Evolutionary conservation across 2,329 filamentous ascomycete genomes (phyloP), one percentile per base, ranked within the genome.

Genomic region (Penicillium sp.): DNA sequence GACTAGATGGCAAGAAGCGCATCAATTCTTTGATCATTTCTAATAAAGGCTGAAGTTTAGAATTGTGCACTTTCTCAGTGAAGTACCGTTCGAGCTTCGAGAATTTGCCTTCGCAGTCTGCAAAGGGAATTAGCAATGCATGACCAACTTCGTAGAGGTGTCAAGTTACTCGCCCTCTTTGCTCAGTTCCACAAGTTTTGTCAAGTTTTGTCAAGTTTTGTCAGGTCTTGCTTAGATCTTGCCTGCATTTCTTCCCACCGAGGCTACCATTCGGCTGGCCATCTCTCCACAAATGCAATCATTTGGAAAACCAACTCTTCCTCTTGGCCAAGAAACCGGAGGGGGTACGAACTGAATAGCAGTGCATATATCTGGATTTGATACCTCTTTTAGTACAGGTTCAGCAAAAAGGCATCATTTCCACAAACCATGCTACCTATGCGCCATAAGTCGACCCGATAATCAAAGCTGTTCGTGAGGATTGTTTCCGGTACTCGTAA

Each of bases 361-460:
- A 67, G 60, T 2, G 49, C 50, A 55, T 69, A 65, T 41, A 66
- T 64, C 64, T 64, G 49, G 0, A 52, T 4, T 44, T 52, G 2
- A 55, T 46, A 35, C 42, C 15, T n/a, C 27, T 6, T 35, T 58
- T 18, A 61, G 35, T 4, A 46, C 20, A 44, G 8, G 25, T 53
- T 37, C 22, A 48, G 44, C n/a, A 37, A 14, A 52, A 48, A 51
- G 8, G 42, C 4, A 15, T n/a, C n/a, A 53, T 54, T 12, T 41
- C 31, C 2, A 58, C 60, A 15, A 59, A 69, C 64, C 53, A 65
- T 60, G 35, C 61, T 67, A 25, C 65, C 66, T 18, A 43, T 46
- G 12, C 63, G 60, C 72, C 67, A 74, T 29, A 74, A 62, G 33
- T 75, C 69, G 49, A 73, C 68, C 2, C 63, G 58, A 47, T 59